Evolutionary conservation across 2,329 filamentous ascomycete genomes (phyloP).

Genomic region (Aureobasidium lini): DNA sequence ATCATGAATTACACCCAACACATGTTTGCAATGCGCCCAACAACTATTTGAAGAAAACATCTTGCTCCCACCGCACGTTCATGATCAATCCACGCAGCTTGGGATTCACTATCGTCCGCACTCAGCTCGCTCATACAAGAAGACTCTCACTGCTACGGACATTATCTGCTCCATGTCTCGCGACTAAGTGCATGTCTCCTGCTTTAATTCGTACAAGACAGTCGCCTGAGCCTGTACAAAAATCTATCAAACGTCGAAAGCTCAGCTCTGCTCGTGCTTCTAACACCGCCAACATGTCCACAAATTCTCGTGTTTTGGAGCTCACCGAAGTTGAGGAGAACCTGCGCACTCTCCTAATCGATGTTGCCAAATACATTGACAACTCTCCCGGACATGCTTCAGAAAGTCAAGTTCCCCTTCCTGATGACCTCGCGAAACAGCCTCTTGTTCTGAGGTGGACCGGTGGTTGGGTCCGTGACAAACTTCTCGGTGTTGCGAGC

Average conservation of each 20-base stretch:
- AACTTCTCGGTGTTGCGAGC: constrained; percentile 62
- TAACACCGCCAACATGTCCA: not conserved
- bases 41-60: not conserved
- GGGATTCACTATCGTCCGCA: not conserved
- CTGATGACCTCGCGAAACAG: constrained; percentile 38
- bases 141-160: not conserved
- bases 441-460: constrained; percentile 63
- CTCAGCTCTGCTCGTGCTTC: constrained; percentile 12
- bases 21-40: not conserved
- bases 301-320: constrained; percentile 32
- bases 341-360: constrained; percentile 68
- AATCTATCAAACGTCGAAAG: constrained; percentile 22
- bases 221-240: constrained; percentile 13
- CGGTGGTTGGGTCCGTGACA: constrained; percentile 83
- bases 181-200: constrained; percentile 25
- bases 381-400: constrained; percentile 24
- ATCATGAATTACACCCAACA: not conserved
- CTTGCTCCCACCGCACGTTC: not conserved
- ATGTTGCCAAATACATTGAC: constrained; percentile 68
- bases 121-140: not conserved
- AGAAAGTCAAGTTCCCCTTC: constrained; percentile 29
- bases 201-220: constrained; percentile 22
- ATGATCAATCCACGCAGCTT: not conserved
- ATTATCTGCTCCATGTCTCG: not conserved
- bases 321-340: constrained; percentile 66